Base-by-base conservation (phyloP, 2,329 filamentous ascomycete genomes). In the Immersiporthe knoxdaviesiana region DNA sequence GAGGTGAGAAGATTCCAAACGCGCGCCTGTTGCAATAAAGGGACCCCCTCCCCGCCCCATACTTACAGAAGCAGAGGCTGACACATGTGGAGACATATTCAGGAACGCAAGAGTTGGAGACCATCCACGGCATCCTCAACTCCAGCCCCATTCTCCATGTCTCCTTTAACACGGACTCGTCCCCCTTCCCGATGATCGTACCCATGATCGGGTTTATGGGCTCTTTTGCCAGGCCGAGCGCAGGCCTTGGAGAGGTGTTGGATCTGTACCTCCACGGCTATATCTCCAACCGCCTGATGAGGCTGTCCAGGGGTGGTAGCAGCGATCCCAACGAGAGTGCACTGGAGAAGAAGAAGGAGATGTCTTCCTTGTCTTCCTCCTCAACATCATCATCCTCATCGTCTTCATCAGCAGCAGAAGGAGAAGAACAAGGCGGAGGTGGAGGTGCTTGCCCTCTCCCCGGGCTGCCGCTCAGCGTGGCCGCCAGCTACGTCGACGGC, bases 201-300 rank as follows among this genome's bases (percentile, higher is more conserved):
- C 93, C 93, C 71, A 95, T 97, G 92, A 92, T 97, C 74, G 92
- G 92, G 62, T 89, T 92, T 74, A 91, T 96, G 86, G 91, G 89
- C 16, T 92, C 89, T 30, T 95, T 90, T 76, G 83, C 84, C 11
- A 81, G 82, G 0, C 90, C 90, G 4, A 89, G 86, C 66, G 84
- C 88, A 16, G 83, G 84, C 65, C 78, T 87, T 24, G 83, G 85
- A 65, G 90, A 93, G 73, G 88, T 90, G 0, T 83, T 93, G 6
- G 90, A 94, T 69, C 85, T 91, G 71, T 97, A 96, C 78, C 85
- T 97, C 7, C 93, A 97, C 79, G 92, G 92, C 76, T 96, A 94
- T 78, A 90, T 94, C 74, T 92, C 89, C 71, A 89, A 89, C 0
- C 90, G 93, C 7, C 83, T 97, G 39, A 91, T 94, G 84, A 91